phyloP scores from a whole-genome alignment of 768 basidiomycete genomes.

The Mycena filopes region DNA sequence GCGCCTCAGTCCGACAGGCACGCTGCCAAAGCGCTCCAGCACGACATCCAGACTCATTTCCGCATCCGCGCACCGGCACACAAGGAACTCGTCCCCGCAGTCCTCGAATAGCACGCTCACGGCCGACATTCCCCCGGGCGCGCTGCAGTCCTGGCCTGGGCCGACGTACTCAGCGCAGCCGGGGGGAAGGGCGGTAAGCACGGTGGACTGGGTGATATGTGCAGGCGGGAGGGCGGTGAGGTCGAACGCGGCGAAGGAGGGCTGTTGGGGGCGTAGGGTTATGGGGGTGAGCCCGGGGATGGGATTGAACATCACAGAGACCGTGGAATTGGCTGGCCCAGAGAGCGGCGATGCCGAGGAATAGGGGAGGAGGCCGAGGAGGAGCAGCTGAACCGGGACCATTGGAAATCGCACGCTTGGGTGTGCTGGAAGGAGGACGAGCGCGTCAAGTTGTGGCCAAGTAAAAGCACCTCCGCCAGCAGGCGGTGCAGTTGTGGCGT shows the following conservation, averaged over 20 bases:
- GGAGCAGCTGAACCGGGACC: too few relatives aligned
- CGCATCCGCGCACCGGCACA: constrained; percentile 42
- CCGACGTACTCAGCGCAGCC: constrained; percentile 29
- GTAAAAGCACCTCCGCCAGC: too few relatives aligned
- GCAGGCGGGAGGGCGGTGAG: constrained; percentile 9
- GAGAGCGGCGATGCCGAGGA: too few relatives aligned
- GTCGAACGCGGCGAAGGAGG: constrained; percentile 1
- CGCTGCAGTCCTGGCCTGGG: constrained; percentile 32
- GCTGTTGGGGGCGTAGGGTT: not conserved
- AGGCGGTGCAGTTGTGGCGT: too few relatives aligned
- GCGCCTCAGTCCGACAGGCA: constrained; percentile 44
- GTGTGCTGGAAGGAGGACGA: too few relatives aligned
- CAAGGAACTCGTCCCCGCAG: constrained; percentile 38
- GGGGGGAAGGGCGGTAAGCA: constrained; percentile 24
- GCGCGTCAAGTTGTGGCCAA: too few relatives aligned
- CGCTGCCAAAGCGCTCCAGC: constrained; percentile 39
- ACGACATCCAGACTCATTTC: constrained; percentile 40
- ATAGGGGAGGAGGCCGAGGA: too few relatives aligned
- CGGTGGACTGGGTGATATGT: constrained; percentile 15
- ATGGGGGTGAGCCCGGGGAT: not conserved
- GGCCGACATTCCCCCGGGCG: constrained; percentile 32
- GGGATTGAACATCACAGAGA: too few relatives aligned
- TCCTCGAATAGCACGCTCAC: constrained; percentile 43
- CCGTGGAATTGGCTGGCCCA: too few relatives aligned
- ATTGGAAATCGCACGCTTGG: too few relatives aligned